These are phyloP conservation scores for Triticum dicoccoides DNA, from an alignment of 176 grass and related monocot species.

Conservation along the genomic window DNA sequence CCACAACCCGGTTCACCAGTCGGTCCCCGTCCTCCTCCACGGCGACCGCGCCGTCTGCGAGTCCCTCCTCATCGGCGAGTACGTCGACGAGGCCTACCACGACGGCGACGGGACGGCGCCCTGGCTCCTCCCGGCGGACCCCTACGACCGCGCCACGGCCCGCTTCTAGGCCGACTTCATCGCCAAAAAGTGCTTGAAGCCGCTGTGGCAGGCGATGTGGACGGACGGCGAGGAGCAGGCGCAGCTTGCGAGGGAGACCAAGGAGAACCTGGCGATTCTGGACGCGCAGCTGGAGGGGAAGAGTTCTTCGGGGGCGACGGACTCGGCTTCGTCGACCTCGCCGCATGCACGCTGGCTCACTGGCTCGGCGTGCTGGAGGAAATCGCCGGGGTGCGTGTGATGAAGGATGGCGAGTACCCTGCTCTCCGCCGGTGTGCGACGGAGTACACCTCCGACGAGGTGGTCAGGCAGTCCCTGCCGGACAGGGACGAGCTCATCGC, in stretches of 20 bases:
- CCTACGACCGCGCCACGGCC: no score
- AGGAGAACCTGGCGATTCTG: background rate
- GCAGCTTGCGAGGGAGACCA: background rate
- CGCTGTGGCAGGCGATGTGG: background rate
- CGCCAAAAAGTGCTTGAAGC: background rate
- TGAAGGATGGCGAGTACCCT: no score
- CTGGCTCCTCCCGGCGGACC: background rate
- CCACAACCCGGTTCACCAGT: background rate
- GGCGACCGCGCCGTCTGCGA: conserved; percentile 27
- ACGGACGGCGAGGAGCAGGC: background rate
- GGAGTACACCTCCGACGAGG: no score
- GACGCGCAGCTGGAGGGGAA: background rate
- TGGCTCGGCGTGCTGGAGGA: background rate
- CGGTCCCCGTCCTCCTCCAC: conserved; percentile 52
- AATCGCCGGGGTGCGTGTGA: no score
- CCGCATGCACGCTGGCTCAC: background rate
- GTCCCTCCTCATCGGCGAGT: conserved; percentile 49
- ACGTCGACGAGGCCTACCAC: conserved; percentile 41
- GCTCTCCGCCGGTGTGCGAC: no score
- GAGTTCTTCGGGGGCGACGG: background rate
- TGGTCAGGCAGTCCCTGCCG: no score
- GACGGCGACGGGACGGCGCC: background rate
- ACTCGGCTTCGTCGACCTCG: background rate
- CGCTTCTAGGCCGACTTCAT: background rate
- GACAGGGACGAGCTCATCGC: no score